Base-by-base conservation (phyloP, 1,284 basidiomycete species). In the Hortiboletus rubellus region DNA sequence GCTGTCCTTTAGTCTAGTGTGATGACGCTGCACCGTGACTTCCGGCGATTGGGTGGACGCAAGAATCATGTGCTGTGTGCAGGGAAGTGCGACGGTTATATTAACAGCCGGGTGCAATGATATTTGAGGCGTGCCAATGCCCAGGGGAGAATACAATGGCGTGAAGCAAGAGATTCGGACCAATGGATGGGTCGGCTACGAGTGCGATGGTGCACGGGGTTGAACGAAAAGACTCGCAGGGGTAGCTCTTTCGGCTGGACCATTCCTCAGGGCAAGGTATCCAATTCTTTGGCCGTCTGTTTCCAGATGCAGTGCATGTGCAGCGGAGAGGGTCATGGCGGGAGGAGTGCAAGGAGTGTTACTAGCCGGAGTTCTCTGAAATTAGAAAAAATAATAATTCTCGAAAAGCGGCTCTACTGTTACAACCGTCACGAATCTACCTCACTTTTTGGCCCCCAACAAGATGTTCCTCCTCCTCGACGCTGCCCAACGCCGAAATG, bases 301-400 rank as follows among this genome's bases (percentile, higher is more conserved):
- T 53, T 47, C 51, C 52, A 41, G 52, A 61, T 57, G 59, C 38
- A 49, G 38, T 46, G 36, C 50, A 57, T 47, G 53, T 50, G 52
- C 45, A 60, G 52, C 44, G 30, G 44, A 31, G 44, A 54, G 31
- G 58, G 60, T 59, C 69, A 66, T 72, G 68, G 49, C 54, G 57
- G 71, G 59, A 65, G 46, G 68, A 67, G 60, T 61, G 51, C 52
- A 70, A 72, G 67, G 62, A 69, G 64, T 60, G 52, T 70, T 65
- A 46, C 48, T 65, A 72, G 64, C 67, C 66, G 63, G 68, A 61
- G 58, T 71, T 70, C 59, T 60, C 58, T 67, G 60, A 66, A 71
- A 72, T 70, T 68, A 56, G 50, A 58, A 57, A 63, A 60, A 68
- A 67, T 56, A 70, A 71, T 59, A 72, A 69, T 69, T 70, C 69